Conservation (phyloP, 352 stramenopile genomes). For the Phytopythium mirpurense region DNA sequence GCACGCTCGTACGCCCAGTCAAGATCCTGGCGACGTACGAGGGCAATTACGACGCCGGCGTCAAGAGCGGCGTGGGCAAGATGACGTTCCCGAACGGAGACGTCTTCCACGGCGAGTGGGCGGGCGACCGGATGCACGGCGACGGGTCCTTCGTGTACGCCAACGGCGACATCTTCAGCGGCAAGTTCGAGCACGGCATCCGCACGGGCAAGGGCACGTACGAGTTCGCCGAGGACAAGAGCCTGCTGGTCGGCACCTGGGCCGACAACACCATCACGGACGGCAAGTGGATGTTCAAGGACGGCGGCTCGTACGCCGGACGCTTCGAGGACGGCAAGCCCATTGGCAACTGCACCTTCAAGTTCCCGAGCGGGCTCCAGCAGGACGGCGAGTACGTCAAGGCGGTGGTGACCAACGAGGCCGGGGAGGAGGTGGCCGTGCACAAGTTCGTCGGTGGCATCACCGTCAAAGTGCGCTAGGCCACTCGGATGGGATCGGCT, state of each 20-base stretch:
- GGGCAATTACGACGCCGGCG: constrained; percentile 81
- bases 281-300: constrained; percentile 91
- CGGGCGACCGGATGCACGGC: constrained; percentile 78
- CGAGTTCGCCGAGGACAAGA: constrained; percentile 82
- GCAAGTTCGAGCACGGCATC: constrained; percentile 73
- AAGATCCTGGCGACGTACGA: constrained; percentile 79
- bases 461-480: constrained; percentile 66
- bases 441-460: constrained; percentile 71
- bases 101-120: constrained; percentile 88
- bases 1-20: constrained; percentile 19
- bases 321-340: constrained; percentile 84
- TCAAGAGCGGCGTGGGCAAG: constrained; percentile 84
- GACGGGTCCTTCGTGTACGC: constrained; percentile 91
- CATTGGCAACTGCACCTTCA: constrained; percentile 84
- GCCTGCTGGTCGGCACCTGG: constrained; percentile 85
- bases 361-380: constrained; percentile 81
- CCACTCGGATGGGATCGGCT: neutral
- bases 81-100: constrained; percentile 91
- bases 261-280: constrained; percentile 80
- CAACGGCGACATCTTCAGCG: constrained; percentile 90
- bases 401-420: constrained; percentile 29
- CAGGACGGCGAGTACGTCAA: constrained; percentile 86
- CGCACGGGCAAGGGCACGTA: constrained; percentile 87
- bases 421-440: constrained; percentile 38
- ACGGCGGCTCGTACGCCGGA: constrained; percentile 76